phyloP scores from a whole-genome alignment of 2,329 filamentous ascomycete species.

The Hypoxylon sp. region DNA sequence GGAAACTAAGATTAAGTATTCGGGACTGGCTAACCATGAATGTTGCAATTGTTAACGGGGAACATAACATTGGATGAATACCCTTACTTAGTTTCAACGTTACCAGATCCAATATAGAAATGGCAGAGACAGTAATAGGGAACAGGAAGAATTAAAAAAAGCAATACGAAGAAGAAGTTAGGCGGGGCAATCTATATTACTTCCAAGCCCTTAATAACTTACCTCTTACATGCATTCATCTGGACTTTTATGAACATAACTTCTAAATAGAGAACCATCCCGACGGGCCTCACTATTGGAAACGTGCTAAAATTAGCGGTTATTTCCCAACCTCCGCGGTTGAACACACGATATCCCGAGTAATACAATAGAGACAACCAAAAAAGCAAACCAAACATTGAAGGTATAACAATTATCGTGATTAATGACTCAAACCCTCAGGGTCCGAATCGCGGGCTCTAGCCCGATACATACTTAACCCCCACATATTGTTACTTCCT shows the following conservation, averaged over 20 bases:
- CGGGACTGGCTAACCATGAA: conserved; percentile 10
- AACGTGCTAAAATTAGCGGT: conserved; percentile 3
- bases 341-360: conserved; percentile 9
- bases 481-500: conserved; percentile 31
- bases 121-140: background rate
- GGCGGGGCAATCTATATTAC: conserved; percentile 5
- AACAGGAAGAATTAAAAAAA: background rate
- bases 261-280: background rate
- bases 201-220: conserved; percentile 1
- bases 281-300: conserved; percentile 3
- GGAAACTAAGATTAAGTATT: conserved; percentile 5
- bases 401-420: conserved; percentile 20
- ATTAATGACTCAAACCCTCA: conserved; percentile 41
- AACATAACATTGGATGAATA: conserved; percentile 25
- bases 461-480: conserved; percentile 21
- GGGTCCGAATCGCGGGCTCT: conserved; percentile 41
- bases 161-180: background rate
- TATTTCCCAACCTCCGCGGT: conserved; percentile 1
- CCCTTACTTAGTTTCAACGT: background rate
- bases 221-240: background rate
- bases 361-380: conserved; percentile 15
- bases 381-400: conserved; percentile 24
- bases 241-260: background rate
- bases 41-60: conserved; percentile 25
- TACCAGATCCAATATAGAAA: background rate